Conservation (phyloP, 192 early-diverging fungal genomes). For the Entomortierella beljakovae region DNA sequence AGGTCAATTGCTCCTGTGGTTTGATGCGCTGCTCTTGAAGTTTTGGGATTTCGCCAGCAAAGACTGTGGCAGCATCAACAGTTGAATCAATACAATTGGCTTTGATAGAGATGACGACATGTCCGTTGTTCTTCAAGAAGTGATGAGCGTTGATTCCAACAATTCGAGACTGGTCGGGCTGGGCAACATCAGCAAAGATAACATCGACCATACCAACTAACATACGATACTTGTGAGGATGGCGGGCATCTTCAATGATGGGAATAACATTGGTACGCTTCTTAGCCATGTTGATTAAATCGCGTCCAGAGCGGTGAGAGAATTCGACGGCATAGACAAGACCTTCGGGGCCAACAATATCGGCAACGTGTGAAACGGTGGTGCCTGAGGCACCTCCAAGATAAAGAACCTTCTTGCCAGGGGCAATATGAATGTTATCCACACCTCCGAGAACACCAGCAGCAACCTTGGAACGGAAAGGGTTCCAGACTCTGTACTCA, state of each 20-base stretch:
- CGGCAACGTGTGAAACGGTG: constrained; percentile 96
- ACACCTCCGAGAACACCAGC: constrained; percentile 97
- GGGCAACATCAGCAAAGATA: constrained; percentile 93
- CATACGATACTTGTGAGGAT: constrained; percentile 99
- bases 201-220: constrained; percentile 50
- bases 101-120: constrained; percentile 99
- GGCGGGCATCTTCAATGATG: constrained; percentile 99
- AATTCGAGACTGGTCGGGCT: constrained; percentile 99
- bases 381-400: constrained; percentile 96
- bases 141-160: constrained; percentile 97
- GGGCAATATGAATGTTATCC: constrained; percentile 94
- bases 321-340: constrained; percentile 99
- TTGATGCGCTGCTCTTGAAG: constrained; percentile 87
- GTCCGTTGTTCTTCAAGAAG: constrained; percentile 97
- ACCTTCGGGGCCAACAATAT: constrained; percentile 96
- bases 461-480: constrained; percentile 99
- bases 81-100: constrained; percentile 99
- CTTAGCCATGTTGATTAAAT: constrained; percentile 99
- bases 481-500: constrained; percentile 99
- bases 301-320: constrained; percentile 98
- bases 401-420: constrained; percentile 98
- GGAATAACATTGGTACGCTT: constrained; percentile 91
- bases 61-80: constrained; percentile 94
- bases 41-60: constrained; percentile 98
- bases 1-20: constrained; percentile 96